A percentile compares a stretch with the other conserved stretches of the same genome.
Evolutionary conservation across 176 grass and related monocot species (phyloP).

Genomic region (Carex cristatella): DNA sequence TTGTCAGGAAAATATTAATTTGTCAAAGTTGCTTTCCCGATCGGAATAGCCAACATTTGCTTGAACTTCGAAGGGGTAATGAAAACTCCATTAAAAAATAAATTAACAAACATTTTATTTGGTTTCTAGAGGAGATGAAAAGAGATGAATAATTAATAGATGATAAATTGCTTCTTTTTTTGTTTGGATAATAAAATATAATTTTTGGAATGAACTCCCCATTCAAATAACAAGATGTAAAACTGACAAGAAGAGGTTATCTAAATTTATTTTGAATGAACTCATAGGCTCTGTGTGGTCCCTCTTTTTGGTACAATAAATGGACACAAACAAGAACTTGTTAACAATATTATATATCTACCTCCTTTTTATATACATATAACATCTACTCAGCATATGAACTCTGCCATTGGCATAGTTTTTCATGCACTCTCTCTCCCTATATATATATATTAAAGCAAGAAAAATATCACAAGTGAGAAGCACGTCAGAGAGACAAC

Average conservation of each 20-base stretch:
- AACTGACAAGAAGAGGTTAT: no score
- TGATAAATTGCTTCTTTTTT: background rate
- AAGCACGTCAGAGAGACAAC: background rate
- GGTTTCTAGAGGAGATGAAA: no score
- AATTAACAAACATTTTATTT: no score
- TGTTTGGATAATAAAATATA: background rate
- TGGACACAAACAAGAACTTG: background rate
- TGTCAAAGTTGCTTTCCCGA: no score
- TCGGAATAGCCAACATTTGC: no score
- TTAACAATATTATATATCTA: background rate
- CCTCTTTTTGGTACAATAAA: background rate
- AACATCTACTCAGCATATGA: background rate
- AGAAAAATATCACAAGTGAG: background rate
- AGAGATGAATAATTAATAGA: background rate
- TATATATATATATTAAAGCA: background rate
- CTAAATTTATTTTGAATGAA: background rate
- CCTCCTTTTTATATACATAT: background rate
- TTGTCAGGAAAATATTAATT: no score
- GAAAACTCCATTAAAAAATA: no score
- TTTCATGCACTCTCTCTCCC: background rate
- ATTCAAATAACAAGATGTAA: no score
- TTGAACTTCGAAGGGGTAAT: no score
- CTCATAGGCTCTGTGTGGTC: background rate
- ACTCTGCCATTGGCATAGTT: background rate
- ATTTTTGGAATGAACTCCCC: no score